Evolutionary conservation across 257 asterid genomes (phyloP), one percentile per base, ranked within the genome.

Genomic region (Capsicum pubescens): DNA sequence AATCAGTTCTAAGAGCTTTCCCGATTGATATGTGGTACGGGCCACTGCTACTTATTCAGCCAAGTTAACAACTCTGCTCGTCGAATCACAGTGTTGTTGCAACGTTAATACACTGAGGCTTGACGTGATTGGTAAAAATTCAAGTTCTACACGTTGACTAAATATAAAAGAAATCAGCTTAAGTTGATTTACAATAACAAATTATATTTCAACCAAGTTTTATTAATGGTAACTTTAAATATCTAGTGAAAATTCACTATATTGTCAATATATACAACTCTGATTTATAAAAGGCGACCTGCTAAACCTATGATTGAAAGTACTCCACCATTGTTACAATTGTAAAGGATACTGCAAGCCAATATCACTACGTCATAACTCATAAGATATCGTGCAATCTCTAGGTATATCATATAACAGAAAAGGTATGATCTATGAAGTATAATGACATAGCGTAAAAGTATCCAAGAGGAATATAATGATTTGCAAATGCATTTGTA

Each of bases 31-130:
- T 57, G 91, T 87, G 71, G 84, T 77, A 39, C 89, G 91, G 35
- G 93, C 92, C 67, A 90, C 84, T 48, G 68, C 83, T 82, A 91
- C 61, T 66, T 92, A 91, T 55, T 90, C 90, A 8, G 86, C 91
- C 15, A 91, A 79, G 76, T 76, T 83, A 54, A 44, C 0, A 42
- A 89, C 93, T 58, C n/a, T 35, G 64, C 79, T 92, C 92, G 63
- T 90, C 83, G 8, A 90, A 91, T 72, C 87, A 70, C 86, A 91
- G 85, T 11, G 92, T 91, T 52, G 91, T 92, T 52, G 89, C 92
- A 44, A 92, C 93, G 67, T 91, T 91, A 79, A 91, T 54, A 54
- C 16, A 10, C 69, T 21, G 67, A 60, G 67, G 35, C 12, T 55
- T 55, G 16, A 14, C 17, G 16, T 55, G 16, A 14, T 10, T 17